Percentiles rank a stretch among this genome's conserved stretches.
These are phyloP conservation scores for Raphanus raphanistrum DNA, from an alignment of 345 rosid genomes.

Conservation along the genomic window DNA sequence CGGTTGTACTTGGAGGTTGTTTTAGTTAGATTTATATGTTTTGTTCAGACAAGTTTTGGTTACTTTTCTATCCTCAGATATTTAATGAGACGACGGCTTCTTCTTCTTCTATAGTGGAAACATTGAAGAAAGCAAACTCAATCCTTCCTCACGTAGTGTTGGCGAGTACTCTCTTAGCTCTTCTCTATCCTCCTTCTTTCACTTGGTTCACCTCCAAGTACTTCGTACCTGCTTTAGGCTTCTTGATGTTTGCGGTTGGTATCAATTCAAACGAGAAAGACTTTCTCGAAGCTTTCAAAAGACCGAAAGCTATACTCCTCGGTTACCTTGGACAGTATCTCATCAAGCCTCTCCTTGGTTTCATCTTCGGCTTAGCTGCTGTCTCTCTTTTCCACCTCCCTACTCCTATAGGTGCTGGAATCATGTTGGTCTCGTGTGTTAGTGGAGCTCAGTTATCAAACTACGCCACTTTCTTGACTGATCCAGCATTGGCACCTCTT, in stretches of 20 bases:
- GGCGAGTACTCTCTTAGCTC: slow-evolving; percentile 87
- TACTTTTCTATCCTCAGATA: slow-evolving; percentile 30
- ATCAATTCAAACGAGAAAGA: slow-evolving; percentile 87
- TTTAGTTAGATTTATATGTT: background rate
- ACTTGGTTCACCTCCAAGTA: slow-evolving; percentile 96
- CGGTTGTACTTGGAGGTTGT: background rate
- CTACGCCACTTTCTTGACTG: slow-evolving; percentile 87
- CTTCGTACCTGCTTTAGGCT: slow-evolving; percentile 92
- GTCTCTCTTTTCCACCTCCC: slow-evolving; percentile 77
- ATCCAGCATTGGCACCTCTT: slow-evolving; percentile 77
- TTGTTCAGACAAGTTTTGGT: background rate
- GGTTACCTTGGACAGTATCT: slow-evolving; percentile 83
- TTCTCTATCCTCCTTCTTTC: slow-evolving; percentile 89
- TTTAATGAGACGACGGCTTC: slow-evolving; percentile 33
- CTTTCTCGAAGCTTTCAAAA: slow-evolving; percentile 80
- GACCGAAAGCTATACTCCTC: slow-evolving; percentile 70
- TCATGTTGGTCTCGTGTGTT: slow-evolving; percentile 94
- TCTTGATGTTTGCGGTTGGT: slow-evolving; percentile 98
- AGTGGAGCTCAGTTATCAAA: slow-evolving; percentile 96
- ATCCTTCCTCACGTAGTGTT: slow-evolving; percentile 83
- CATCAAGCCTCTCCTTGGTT: slow-evolving; percentile 87
- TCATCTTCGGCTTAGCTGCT: slow-evolving; percentile 66
- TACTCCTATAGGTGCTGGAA: slow-evolving; percentile 84
- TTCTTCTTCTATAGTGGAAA: slow-evolving; percentile 46
- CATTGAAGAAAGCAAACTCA: slow-evolving; percentile 74